Conservation (phyloP, 257 asterid species). For the Rubia yunnanensis region DNA sequence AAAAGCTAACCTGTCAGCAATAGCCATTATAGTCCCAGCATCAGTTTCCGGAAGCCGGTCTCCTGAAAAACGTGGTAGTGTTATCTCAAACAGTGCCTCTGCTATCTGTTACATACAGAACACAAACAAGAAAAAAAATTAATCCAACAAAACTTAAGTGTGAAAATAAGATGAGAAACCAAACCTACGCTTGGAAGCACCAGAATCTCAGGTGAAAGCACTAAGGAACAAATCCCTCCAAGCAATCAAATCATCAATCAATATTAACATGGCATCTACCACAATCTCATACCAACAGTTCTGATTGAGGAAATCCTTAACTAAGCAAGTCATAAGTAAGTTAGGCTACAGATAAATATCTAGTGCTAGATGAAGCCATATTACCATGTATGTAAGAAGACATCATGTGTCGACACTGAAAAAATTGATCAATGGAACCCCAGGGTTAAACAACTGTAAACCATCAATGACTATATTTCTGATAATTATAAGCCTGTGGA, state of each 20-base stretch:
- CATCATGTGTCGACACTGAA: neutral
- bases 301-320: neutral
- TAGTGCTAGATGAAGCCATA: neutral
- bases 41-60: constrained; percentile 81
- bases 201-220: neutral
- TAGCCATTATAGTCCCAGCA: constrained; percentile 74
- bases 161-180: neutral
- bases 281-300: neutral
- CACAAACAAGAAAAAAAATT: constrained; percentile 6
- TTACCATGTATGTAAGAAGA: neutral
- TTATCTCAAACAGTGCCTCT: constrained; percentile 81
- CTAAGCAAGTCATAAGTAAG: neutral
- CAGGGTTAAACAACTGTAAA: neutral
- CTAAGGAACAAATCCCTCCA: neutral
- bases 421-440: neutral
- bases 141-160: neutral
- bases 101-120: constrained; percentile 44
- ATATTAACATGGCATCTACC: constrained; percentile 1
- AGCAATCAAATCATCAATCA: neutral
- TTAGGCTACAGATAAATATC: neutral
- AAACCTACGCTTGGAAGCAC: neutral
- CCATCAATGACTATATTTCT: neutral
- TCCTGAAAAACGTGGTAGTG: constrained; percentile 88
- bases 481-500: neutral
- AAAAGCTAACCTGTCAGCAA: constrained; percentile 65